Percentiles rank a stretch among this genome's conserved stretches.
Evolutionary conservation across 371 early-diverging fungal genomes (phyloP).

Genomic region (Saksenaea vasiformis): DNA sequence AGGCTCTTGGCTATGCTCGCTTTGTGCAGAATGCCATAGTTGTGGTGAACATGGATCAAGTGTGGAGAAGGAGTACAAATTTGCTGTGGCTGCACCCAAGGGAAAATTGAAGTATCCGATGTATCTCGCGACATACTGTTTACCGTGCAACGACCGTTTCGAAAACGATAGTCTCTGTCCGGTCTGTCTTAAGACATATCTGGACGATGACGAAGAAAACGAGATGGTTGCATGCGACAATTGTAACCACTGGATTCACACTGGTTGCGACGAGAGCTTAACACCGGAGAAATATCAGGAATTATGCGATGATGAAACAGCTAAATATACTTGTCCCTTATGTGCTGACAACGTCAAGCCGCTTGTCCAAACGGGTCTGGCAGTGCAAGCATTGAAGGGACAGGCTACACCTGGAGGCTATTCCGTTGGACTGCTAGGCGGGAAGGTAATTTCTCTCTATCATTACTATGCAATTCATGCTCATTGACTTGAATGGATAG

Average conservation of each 20-base stretch:
- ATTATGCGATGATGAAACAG: conserved; percentile 52
- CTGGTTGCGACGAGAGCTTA: conserved; percentile 70
- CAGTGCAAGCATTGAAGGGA: conserved; percentile 32
- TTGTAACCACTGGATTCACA: conserved; percentile 83
- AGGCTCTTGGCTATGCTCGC: conserved; percentile 53
- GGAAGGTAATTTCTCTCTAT: conserved; percentile 29
- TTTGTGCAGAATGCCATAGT: conserved; percentile 60
- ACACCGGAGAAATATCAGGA: conserved; percentile 64
- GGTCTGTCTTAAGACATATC: conserved; percentile 71
- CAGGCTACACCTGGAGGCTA: conserved; percentile 31
- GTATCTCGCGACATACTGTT: conserved; percentile 67
- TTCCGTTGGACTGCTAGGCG: conserved; percentile 35
- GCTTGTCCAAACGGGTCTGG: conserved; percentile 25
- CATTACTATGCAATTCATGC: neutral
- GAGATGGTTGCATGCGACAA: conserved; percentile 81
- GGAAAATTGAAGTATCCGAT: conserved; percentile 41
- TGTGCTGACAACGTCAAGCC: conserved; percentile 54
- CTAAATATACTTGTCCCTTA: conserved; percentile 71
- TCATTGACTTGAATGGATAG: conserved; percentile 4
- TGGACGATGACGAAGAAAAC: conserved; percentile 53
- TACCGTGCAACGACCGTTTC: conserved; percentile 58
- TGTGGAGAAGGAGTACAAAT: conserved; percentile 44
- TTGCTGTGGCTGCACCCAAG: conserved; percentile 47
- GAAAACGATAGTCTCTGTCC: conserved; percentile 69
- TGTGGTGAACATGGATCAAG: conserved; percentile 43